These are phyloP conservation scores for Dactylellina haptotyla DNA, from an alignment of 2,329 filamentous ascomycete species.

Conservation along the genomic window DNA sequence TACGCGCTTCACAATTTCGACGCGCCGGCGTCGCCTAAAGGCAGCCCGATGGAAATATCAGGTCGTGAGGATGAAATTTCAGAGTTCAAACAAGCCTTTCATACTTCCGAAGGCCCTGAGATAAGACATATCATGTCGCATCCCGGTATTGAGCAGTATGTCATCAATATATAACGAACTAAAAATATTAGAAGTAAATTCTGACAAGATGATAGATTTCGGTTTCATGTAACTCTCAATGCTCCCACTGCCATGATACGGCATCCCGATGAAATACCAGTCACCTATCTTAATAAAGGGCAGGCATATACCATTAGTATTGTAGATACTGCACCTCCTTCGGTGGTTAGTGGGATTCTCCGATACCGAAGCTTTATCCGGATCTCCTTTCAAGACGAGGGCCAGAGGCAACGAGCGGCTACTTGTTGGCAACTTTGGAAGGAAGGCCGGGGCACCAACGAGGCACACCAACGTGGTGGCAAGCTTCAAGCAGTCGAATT, in stretches of 20 bases:
- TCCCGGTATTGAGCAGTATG: slow-evolving; percentile 55
- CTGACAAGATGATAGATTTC: slow-evolving; percentile 69
- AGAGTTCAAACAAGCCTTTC: slow-evolving; percentile 38
- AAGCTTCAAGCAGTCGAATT: slow-evolving; percentile 95
- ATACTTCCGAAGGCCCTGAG: background rate
- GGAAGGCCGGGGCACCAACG: slow-evolving; percentile 92
- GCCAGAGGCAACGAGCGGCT: slow-evolving; percentile 83
- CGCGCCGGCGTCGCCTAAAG: slow-evolving; percentile 55
- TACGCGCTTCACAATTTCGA: slow-evolving; percentile 57
- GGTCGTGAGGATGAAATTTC: slow-evolving; percentile 49
- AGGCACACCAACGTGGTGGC: slow-evolving; percentile 91
- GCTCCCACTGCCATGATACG: slow-evolving; percentile 97
- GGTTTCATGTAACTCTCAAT: slow-evolving; percentile 88
- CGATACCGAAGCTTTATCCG: slow-evolving; percentile 90
- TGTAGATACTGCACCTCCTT: slow-evolving; percentile 75
- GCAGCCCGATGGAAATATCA: slow-evolving; percentile 57
- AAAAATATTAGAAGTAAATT: background rate
- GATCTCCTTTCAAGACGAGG: slow-evolving; percentile 96
- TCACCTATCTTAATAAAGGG: slow-evolving; percentile 98
- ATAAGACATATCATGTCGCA: slow-evolving; percentile 33
- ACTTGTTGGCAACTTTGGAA: slow-evolving; percentile 95
- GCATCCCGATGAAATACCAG: slow-evolving; percentile 85
- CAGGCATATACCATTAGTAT: slow-evolving; percentile 91
- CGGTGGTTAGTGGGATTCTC: slow-evolving; percentile 68
- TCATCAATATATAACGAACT: background rate